These are phyloP conservation scores for Pseudopithomyces maydicus DNA, from an alignment of 2,329 filamentous ascomycete genomes.

Conservation along the genomic window DNA sequence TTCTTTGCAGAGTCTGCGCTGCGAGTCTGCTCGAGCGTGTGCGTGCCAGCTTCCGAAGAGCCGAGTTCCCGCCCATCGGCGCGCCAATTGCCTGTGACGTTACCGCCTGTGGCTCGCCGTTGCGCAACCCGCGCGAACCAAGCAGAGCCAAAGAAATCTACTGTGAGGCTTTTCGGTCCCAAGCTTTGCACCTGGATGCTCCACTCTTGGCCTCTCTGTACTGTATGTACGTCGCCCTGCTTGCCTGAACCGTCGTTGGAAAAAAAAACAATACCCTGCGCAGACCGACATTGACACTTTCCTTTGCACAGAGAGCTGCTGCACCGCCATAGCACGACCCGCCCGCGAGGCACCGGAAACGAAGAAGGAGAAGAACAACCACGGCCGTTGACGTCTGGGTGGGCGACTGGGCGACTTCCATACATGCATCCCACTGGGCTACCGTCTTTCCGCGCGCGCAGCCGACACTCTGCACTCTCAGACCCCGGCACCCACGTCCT, in stretches of 20 bases:
- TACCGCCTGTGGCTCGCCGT: background rate
- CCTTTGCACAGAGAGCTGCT: background rate
- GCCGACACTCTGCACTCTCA: slow-evolving; percentile 23
- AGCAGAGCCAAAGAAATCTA: slow-evolving; percentile 1
- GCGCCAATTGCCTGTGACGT: slow-evolving; percentile 20
- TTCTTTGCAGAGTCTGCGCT: slow-evolving; percentile 6
- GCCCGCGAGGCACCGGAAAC: background rate
- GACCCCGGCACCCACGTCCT: slow-evolving; percentile 25
- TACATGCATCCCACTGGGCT: slow-evolving; percentile 50
- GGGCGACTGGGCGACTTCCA: slow-evolving; percentile 57
- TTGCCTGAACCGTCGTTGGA: too few relatives aligned
- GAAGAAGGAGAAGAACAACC: slow-evolving; percentile 23
- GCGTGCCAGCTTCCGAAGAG: slow-evolving; percentile 4
- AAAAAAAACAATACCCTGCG: too few relatives aligned
- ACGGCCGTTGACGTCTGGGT: slow-evolving; percentile 29
- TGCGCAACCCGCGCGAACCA: background rate
- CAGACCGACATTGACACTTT: background rate
- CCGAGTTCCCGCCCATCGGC: slow-evolving; percentile 15
- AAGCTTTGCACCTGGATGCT: slow-evolving; percentile 7
- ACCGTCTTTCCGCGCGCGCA: slow-evolving; percentile 21
- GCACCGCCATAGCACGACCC: background rate
- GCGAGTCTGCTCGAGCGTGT: slow-evolving; percentile 6
- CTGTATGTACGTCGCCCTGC: slow-evolving; percentile 13
- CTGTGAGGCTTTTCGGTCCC: slow-evolving; percentile 8
- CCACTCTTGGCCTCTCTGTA: slow-evolving; percentile 6